Conservation (phyloP, 345 rosid genomes). For the Rubroshorea leprosula region DNA sequence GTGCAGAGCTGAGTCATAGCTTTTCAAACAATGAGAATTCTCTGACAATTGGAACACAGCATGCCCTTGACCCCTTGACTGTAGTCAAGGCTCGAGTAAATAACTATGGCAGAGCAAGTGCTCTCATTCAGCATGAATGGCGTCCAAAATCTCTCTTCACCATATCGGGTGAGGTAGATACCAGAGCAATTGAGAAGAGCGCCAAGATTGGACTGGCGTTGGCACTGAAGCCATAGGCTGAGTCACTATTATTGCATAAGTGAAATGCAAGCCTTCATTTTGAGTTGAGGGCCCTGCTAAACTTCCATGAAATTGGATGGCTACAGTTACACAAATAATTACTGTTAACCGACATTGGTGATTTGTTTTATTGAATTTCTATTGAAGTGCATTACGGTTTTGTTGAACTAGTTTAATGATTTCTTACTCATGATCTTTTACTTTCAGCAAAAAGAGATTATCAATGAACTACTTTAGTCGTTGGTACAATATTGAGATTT, state of each 20-base stretch:
- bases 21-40: constrained; percentile 78
- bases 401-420: neutral
- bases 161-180: constrained; percentile 87
- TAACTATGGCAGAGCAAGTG: constrained; percentile 77
- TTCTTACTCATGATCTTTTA: no score
- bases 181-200: constrained; percentile 86
- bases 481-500: no score
- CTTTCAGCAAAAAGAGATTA: no score
- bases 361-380: neutral
- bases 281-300: constrained; percentile 3
- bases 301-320: constrained; percentile 20
- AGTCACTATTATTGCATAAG: constrained; percentile 9
- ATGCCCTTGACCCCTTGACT: constrained; percentile 86
- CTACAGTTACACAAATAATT: constrained; percentile 29
- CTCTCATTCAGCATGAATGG: constrained; percentile 94
- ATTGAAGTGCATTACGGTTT: constrained; percentile 14
- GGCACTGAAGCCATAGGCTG: constrained; percentile 66
- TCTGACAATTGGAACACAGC: constrained; percentile 77
- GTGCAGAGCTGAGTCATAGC: constrained; percentile 88
- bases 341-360: no score
- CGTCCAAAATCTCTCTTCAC: constrained; percentile 86
- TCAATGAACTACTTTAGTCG: no score
- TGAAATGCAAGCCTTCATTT: constrained; percentile 1
- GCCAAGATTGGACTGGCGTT: constrained; percentile 87
- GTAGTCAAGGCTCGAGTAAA: constrained; percentile 81